Evolutionary conservation across 1,139 yeast genomes (phyloP).

Genomic region (Scheffersomyces illinoinensis): DNA sequence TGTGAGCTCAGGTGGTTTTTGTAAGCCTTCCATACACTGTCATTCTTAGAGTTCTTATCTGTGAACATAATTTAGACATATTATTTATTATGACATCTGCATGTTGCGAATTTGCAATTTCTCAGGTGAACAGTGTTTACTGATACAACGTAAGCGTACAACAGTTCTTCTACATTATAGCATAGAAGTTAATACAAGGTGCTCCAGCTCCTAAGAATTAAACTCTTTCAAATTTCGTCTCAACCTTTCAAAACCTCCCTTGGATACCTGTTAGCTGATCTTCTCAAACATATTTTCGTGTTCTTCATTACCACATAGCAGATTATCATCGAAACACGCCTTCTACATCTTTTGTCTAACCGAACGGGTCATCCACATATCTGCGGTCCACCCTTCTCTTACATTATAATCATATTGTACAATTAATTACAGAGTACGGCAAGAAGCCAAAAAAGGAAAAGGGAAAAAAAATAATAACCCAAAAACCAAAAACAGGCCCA

Average conservation of each 20-base stretch:
- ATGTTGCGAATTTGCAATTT: background rate
- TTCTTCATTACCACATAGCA: too few species aligned
- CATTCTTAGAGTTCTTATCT: background rate
- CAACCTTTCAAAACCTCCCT: too few species aligned
- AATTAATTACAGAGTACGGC: background rate
- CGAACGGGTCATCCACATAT: background rate
- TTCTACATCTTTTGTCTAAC: background rate
- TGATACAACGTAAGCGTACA: too few species aligned
- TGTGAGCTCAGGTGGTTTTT: background rate
- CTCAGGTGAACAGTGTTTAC: background rate
- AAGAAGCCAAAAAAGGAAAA: slow-evolving; percentile 2
- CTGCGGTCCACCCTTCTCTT: background rate
- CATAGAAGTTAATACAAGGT: too few species aligned
- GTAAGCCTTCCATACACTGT: background rate
- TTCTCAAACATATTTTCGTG: too few species aligned
- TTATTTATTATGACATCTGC: background rate
- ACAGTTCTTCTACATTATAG: too few species aligned
- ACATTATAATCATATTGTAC: background rate
- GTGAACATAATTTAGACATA: background rate
- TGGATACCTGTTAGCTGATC: too few species aligned
- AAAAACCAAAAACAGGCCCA: slow-evolving; percentile 1
- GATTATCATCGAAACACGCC: background rate
- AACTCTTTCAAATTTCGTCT: too few species aligned
- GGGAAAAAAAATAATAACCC: slow-evolving; percentile 1
- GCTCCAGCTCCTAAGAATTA: too few species aligned